phyloP scores from a whole-genome alignment of 176 grass and related monocot genomes.

The Calamus simplicifolius region DNA sequence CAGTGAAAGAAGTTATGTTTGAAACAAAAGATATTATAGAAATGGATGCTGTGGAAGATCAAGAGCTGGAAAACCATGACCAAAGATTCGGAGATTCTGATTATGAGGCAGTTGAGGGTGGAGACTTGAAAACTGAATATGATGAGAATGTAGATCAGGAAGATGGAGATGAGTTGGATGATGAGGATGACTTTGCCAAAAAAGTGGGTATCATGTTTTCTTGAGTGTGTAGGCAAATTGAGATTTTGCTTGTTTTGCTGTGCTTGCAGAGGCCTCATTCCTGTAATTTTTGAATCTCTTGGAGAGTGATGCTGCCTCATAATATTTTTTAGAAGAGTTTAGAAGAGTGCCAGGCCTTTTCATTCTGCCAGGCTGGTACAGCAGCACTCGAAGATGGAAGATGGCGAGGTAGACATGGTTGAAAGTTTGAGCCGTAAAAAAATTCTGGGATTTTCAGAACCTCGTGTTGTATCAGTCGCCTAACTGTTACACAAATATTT shows the following conservation, averaged over 20 bases:
- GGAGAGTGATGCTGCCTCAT: slow-evolving; percentile 24
- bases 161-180: slow-evolving; percentile 51
- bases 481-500: slow-evolving; percentile 5
- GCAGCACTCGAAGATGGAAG: slow-evolving; percentile 32
- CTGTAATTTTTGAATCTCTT: slow-evolving; percentile 25
- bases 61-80: slow-evolving; percentile 40
- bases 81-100: slow-evolving; percentile 41
- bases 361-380: slow-evolving; percentile 27
- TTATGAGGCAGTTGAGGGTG: slow-evolving; percentile 40
- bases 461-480: slow-evolving; percentile 34
- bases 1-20: slow-evolving; percentile 25
- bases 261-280: slow-evolving; percentile 19
- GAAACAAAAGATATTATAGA: slow-evolving; percentile 29
- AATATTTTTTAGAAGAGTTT: slow-evolving; percentile 21
- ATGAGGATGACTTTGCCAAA: slow-evolving; percentile 69
- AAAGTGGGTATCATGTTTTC: slow-evolving; percentile 71
- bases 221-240: slow-evolving; percentile 19
- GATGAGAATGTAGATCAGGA: slow-evolving; percentile 47
- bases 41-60: slow-evolving; percentile 34
- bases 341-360: slow-evolving; percentile 23
- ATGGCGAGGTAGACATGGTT: slow-evolving; percentile 21
- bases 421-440: slow-evolving; percentile 31
- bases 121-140: slow-evolving; percentile 42
- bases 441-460: slow-evolving; percentile 29
- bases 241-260: slow-evolving; percentile 20